Evolutionary conservation across 768 basidiomycete genomes (phyloP), one percentile per base, ranked within the genome.

Genomic region (Suillus subalutaceus): DNA sequence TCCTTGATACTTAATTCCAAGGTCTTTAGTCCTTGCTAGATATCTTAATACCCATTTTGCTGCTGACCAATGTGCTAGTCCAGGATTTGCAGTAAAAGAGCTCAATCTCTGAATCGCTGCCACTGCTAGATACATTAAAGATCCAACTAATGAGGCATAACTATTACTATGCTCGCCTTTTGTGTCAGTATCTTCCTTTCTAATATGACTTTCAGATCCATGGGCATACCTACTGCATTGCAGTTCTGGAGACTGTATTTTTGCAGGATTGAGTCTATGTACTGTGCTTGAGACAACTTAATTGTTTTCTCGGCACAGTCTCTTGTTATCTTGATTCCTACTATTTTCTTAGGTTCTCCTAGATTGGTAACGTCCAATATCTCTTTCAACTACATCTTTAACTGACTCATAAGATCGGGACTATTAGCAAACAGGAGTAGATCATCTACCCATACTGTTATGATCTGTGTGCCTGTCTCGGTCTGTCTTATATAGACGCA

Each of bases 371-470:
- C 63, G 2, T 70, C 67, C 32, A 74, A 71, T 23, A 63, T 58
- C 20, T 18, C 6, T 18, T 65, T 13, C 15, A 73, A 56, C 57
- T 68, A 65, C 40, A 15, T n/a, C 53, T 71, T 65, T 38, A 65
- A 38, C 38, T 41, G 26, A 20, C 57, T 46, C 62, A 66, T 69
- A n/a, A 65, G 20, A 0, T 8, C 26, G 8, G 2, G 0, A 9
- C 26, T 41, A 6, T 67, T 69, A 3, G 56, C 57, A 37, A 73
- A 67, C 23, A 78, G 50, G 3, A 72, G 43, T 12, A 76, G 58
- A 60, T 78, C 74, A 65, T 79, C 75, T 0, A 77, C 77, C 71
- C 72, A 78, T 2, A 77, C 68, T 3, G 74, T 67, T 1, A 79
- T 62, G 9, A 73, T 73, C 18, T 66, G 65, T 0, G 67, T 59